Conservation (phyloP, 192 early-diverging fungal species). For the Martensiomyces pterosporus region DNA sequence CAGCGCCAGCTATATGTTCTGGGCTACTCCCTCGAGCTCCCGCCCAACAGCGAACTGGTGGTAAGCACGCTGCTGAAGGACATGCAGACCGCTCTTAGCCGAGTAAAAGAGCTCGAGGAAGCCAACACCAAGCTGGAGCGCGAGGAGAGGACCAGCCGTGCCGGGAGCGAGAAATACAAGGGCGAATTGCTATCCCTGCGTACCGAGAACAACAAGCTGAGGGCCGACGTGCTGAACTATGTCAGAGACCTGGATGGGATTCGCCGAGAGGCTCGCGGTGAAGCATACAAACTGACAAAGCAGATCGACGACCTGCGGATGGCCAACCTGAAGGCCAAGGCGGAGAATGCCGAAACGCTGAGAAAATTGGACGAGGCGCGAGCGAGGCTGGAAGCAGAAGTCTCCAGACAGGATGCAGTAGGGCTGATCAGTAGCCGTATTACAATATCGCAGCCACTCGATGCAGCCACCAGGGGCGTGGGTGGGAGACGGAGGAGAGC, state of each 20-base stretch:
- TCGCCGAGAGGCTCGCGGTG: conserved; percentile 22
- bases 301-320: conserved; percentile 26
- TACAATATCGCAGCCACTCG: no score
- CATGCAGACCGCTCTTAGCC: conserved; percentile 42
- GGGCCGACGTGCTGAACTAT: conserved; percentile 33
- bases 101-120: conserved; percentile 39
- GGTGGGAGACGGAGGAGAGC: neutral
- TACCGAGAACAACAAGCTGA: conserved; percentile 42
- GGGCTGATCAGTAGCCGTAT: conserved; percentile 27
- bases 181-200: conserved; percentile 24
- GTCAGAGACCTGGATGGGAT: conserved; percentile 25
- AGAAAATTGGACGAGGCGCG: conserved; percentile 24
- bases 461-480: no score
- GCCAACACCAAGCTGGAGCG: conserved; percentile 18
- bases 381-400: conserved; percentile 13
- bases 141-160: conserved; percentile 29
- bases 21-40: conserved; percentile 40
- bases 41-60: conserved; percentile 17
- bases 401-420: conserved; percentile 17
- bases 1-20: conserved; percentile 46
- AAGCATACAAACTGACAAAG: conserved; percentile 19
- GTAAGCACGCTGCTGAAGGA: conserved; percentile 34
- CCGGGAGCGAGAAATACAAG: conserved; percentile 11
- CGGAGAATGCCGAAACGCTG: conserved; percentile 20
- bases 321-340: conserved; percentile 23